Evolutionary conservation across 805 yeast species (phyloP), one percentile per base, ranked within the genome.

Genomic region (Lipomyces japonicus): DNA sequence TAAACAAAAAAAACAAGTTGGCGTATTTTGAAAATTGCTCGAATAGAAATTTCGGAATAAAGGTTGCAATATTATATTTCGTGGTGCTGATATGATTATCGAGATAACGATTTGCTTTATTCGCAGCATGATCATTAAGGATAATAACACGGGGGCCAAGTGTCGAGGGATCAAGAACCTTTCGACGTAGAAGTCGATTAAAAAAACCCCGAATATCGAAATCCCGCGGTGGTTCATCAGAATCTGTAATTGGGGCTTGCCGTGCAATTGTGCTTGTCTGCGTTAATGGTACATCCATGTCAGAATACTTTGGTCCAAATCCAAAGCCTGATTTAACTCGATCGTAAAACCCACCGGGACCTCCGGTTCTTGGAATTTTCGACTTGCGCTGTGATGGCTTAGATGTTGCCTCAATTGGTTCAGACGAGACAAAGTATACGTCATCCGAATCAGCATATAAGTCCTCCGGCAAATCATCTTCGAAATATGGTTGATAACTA

Each of bases 11-110:
- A 70, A 93, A 93, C 67, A 93, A 72, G 65, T 93, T 93, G 9
- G 99, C 97, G 66, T 93, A 95, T 68, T 91, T 93, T 55, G 96
- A 86, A 69, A 93, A 95, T 69, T 93, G 98, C 71, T 93, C 98
- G 62, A 89, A 88, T 57, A 93, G 70, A 65, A 93, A 93, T 68
- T 95, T 95, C 21, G 98, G 98, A 42, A 93, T 57, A 62, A 93
- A 93, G 0, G 98, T 95, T 22, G 93, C 95, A 51, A 81, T 69
- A 65, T 93, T 95, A 72, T 95, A 93, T 66, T 93, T 93, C 10
- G 98, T 90, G 3, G 99, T 95, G 25, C 95, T 85, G 57, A 93
- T 83, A 65, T 90, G 90, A 68, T 93, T 93, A 51, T 82, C 90
- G 49, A 77, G 74, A 69, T 78, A 91, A 2, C 81, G 75, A 53